Base-by-base conservation (phyloP, 1,139 yeast genomes). In the Kluyveromyces sp. region DNA sequence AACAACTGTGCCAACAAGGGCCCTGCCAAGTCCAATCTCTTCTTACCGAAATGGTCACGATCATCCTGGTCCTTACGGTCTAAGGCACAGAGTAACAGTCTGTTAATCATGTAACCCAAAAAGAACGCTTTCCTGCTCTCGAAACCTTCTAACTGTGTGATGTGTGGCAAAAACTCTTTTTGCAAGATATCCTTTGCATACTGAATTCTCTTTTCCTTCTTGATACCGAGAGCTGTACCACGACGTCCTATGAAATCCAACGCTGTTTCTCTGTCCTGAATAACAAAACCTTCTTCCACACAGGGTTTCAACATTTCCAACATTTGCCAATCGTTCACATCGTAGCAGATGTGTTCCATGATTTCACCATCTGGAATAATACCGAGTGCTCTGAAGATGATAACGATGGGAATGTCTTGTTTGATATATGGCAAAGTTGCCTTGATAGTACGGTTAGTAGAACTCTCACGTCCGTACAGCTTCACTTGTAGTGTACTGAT, bases 351-450 rank as follows among this genome's bases (percentile, higher is more conserved):
- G 66, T 92, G 98, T 67, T 92, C 97, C 57, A 94, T 73, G 59
- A 92, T 94, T 70, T 94, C 99, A 65, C 98, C 97, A 71, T 92
- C 99, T 20, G 97, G 97, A 19, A 94, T 96, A 45, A 92, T 94
- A 55, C 99, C 99, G 51, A 94, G 74, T 15, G 99, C 99, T 72
- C 98, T 78, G 68, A 92, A 92, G 16, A 94, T 96, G 61, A 92
- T 83, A 29, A 92, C 96, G 57, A 92, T 89, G 31, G 98, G 98
- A 50, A 92, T 84, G 65, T 92, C 99, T 57, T 92, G 94, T 63
- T 88, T 87, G 56, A 94, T 89, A 60, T 92, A 94, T 1, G 99
- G 99, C 56, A 92, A 71, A 0, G 97, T 88, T 1, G 97, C 97
- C 63, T 85, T 87, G 59, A 92, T 88, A 15, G 96, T 87, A 68